Evolutionary conservation across 257 asterid genomes (phyloP).

Genomic region (Ilex asprella): DNA sequence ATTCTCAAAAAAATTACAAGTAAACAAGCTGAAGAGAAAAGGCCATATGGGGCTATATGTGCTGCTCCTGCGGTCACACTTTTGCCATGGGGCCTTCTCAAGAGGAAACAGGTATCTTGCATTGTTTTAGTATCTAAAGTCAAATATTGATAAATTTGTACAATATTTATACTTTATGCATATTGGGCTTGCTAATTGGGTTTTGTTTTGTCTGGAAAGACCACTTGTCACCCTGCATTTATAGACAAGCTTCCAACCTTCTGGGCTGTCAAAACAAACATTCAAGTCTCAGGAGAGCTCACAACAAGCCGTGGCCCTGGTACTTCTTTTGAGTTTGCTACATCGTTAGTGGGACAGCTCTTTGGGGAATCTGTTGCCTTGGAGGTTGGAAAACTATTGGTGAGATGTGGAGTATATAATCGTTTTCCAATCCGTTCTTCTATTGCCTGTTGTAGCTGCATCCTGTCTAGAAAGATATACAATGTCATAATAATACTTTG

Average conservation of each 20-base stretch:
- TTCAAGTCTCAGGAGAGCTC: slow-evolving; percentile 79
- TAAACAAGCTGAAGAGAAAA: slow-evolving; percentile 68
- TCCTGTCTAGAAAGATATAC: not conserved
- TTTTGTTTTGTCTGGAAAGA: slow-evolving; percentile 33
- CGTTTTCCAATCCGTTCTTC: not conserved
- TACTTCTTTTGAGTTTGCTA: slow-evolving; percentile 65
- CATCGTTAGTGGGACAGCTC: slow-evolving; percentile 76
- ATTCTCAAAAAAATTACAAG: slow-evolving; percentile 61
- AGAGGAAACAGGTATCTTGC: slow-evolving; percentile 55
- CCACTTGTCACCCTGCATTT: slow-evolving; percentile 96
- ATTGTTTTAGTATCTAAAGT: not conserved
- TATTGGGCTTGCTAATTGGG: slow-evolving; percentile 19
- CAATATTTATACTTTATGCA: slow-evolving; percentile 1
- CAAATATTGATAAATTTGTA: not conserved
- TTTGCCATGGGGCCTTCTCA: slow-evolving; percentile 90
- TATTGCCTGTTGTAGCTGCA: not conserved
- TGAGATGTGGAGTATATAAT: slow-evolving; percentile 18
- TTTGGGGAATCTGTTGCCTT: slow-evolving; percentile 67
- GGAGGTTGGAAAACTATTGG: slow-evolving; percentile 53
- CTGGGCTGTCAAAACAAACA: slow-evolving; percentile 73
- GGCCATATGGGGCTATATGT: slow-evolving; percentile 82
- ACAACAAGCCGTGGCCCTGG: slow-evolving; percentile 98
- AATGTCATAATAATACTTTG: not conserved
- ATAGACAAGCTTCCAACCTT: slow-evolving; percentile 67
- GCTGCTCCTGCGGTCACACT: slow-evolving; percentile 97